Base-by-base conservation (phyloP, 2,329 filamentous ascomycete genomes). In the Penicillium italicum region DNA sequence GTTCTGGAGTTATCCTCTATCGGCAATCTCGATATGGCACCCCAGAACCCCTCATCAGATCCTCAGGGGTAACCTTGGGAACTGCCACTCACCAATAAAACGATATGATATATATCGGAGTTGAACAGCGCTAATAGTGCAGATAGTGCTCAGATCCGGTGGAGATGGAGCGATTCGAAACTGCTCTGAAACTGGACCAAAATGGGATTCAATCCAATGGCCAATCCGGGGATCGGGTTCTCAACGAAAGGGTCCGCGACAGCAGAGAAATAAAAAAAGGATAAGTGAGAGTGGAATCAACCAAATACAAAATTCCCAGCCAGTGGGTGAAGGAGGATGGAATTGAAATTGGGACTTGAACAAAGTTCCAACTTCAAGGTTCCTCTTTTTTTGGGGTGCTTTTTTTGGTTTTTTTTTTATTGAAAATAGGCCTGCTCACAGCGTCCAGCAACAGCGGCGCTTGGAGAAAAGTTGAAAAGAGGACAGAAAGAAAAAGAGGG, bases 391-490 rank as follows among this genome's bases (percentile, higher is more conserved):
- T 54, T 59, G 56, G 34, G n/a, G 42, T 7, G 6, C 11, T 44
- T 51, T 49, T 40, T 30, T 33, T 38, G n/a, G 41, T 58, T 48
- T 56, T 52, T 52, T 44, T 50, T 45, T 50, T 30, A 30, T 63
- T 60, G 57, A 50, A 57, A 70, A 63, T 55, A 58, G 31, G 62
- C 68, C 68, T 69, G 71, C 68, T 73, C 69, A 70, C 69, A 67
- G 66, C 66, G 64, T 71, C 70, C 69, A 64, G 62, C 69, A 66
- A 58, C 62, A 56, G 69, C 70, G 70, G 69, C 67, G 67, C 68
- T 63, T 68, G 61, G 58, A 67, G 66, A 64, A 61, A 63, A 62
- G 24, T 57, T 66, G 55, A 56, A 51, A 37, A 22, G 18, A 20
- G 34, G 53, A 52, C 53, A 59, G 53, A 53, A 56, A 55, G 50